phyloP scores from a whole-genome alignment of 805 yeast genomes.

The Sugiyamaella smithiae region DNA sequence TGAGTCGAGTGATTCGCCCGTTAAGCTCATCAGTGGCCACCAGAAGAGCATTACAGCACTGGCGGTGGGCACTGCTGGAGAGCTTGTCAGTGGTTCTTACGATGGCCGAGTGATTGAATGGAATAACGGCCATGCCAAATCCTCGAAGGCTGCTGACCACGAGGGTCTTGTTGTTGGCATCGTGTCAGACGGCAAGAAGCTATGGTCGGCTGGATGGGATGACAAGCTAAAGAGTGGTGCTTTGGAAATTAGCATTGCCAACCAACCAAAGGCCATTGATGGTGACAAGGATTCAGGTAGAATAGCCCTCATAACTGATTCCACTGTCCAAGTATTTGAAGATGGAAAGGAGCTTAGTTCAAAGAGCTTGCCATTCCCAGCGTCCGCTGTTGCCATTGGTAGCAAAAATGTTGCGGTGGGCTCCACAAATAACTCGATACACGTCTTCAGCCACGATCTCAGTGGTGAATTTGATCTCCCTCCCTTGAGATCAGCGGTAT shows the following conservation, averaged over 20 bases:
- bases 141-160: conserved; percentile 47
- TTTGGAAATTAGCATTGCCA: conserved; percentile 33
- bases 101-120: conserved; percentile 75
- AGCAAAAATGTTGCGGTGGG: conserved; percentile 49
- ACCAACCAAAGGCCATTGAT: conserved; percentile 52
- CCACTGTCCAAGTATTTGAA: conserved; percentile 39
- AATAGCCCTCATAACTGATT: conserved; percentile 46
- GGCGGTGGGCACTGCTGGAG: conserved; percentile 29
- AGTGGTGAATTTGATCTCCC: conserved; percentile 35
- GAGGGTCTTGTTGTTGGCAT: conserved; percentile 63
- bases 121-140: conserved; percentile 42
- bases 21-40: conserved; percentile 62
- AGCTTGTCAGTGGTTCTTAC: conserved; percentile 64
- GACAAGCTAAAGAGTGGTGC: conserved; percentile 54
- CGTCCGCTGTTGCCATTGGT: conserved; percentile 48
- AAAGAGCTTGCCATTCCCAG: conserved; percentile 38
- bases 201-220: conserved; percentile 84
- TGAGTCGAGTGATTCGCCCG: conserved; percentile 33
- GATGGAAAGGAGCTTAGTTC: conserved; percentile 28
- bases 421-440: conserved; percentile 41
- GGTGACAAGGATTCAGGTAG: conserved; percentile 29
- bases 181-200: conserved; percentile 34
- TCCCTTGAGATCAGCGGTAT: conserved; percentile 58
- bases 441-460: conserved; percentile 40
- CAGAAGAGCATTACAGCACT: conserved; percentile 76